Conservation (phyloP, 2,329 filamentous ascomycete genomes). For the Alternaria dauci region DNA sequence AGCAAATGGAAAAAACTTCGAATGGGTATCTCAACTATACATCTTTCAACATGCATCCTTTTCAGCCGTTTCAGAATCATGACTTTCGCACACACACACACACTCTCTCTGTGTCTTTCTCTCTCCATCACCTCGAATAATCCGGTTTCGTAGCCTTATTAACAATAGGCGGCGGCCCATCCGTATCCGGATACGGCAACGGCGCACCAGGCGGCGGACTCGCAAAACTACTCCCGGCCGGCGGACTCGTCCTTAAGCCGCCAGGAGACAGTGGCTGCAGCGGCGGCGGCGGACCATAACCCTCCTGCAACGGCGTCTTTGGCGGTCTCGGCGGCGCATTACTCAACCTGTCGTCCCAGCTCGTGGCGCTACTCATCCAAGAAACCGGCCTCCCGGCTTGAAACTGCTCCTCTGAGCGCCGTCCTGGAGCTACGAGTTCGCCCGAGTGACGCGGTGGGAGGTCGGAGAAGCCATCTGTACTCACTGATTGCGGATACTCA, state of each 20-base stretch:
- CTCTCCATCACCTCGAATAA: conserved; percentile 48
- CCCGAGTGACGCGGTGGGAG: conserved; percentile 56
- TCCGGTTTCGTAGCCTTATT: conserved; percentile 89
- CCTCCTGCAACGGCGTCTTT: conserved; percentile 51
- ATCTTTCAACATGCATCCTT: neutral
- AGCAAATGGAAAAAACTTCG: conserved; percentile 16
- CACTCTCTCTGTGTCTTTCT: neutral
- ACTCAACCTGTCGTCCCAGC: conserved; percentile 34
- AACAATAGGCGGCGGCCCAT: conserved; percentile 82
- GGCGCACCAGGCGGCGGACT: conserved; percentile 48
- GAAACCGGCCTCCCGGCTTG: conserved; percentile 29
- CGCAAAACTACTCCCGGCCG: conserved; percentile 33
- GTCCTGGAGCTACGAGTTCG: conserved; percentile 69
- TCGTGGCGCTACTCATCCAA: conserved; percentile 39
- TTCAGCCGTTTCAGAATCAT: neutral
- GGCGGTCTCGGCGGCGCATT: conserved; percentile 51
- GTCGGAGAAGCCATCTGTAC: conserved; percentile 51
- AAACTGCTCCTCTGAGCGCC: conserved; percentile 46
- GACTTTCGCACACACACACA: neutral
- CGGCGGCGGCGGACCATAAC: conserved; percentile 29
- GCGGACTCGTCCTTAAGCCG: neutral
- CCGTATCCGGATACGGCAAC: conserved; percentile 81
- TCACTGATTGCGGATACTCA: conserved; percentile 60
- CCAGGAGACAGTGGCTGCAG: conserved; percentile 25
- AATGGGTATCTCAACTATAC: conserved; percentile 28